Evolutionary conservation across 306 rosid genomes (phyloP).

Genomic region (Quercus parvula): DNA sequence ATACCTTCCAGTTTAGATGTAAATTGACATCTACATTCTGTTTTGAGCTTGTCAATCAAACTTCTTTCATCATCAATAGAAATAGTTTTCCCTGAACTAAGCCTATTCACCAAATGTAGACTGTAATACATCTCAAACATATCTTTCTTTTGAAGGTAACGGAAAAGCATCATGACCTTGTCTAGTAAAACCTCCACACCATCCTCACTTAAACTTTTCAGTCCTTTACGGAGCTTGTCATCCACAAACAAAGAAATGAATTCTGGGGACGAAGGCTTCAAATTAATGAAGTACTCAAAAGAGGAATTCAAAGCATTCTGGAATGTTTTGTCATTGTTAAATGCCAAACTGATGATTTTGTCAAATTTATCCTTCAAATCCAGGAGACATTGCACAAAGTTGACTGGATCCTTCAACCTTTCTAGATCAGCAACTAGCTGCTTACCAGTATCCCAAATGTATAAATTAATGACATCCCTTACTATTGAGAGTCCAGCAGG

Average conservation of each 20-base stretch:
- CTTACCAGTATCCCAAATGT: slow-evolving; percentile 45
- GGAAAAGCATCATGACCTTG: slow-evolving; percentile 60
- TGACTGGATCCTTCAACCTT: slow-evolving; percentile 52
- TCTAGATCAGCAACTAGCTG: slow-evolving; percentile 49
- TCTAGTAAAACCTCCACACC: slow-evolving; percentile 52
- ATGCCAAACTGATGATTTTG: slow-evolving; percentile 35
- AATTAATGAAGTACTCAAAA: slow-evolving; percentile 55
- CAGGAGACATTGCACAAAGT: slow-evolving; percentile 48
- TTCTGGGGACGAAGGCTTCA: slow-evolving; percentile 53
- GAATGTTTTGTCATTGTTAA: slow-evolving; percentile 46
- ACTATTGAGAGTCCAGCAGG: slow-evolving; percentile 42
- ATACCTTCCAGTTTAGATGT: slow-evolving; percentile 57
- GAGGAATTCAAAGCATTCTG: slow-evolving; percentile 60
- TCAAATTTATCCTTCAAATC: slow-evolving; percentile 55
- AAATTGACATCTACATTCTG: slow-evolving; percentile 56
- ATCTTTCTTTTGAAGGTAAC: slow-evolving; percentile 55
- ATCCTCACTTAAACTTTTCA: slow-evolving; percentile 55
- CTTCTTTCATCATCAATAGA: slow-evolving; percentile 54
- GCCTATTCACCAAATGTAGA: slow-evolving; percentile 54
- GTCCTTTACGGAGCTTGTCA: slow-evolving; percentile 51
- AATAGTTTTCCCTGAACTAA: slow-evolving; percentile 44
- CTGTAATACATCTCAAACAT: slow-evolving; percentile 56
- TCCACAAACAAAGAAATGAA: slow-evolving; percentile 57
- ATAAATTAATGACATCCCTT: slow-evolving; percentile 43
- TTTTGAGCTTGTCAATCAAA: slow-evolving; percentile 54